Base-by-base conservation (phyloP, 1,284 basidiomycete species). In the Termitomyces sp. region DNA sequence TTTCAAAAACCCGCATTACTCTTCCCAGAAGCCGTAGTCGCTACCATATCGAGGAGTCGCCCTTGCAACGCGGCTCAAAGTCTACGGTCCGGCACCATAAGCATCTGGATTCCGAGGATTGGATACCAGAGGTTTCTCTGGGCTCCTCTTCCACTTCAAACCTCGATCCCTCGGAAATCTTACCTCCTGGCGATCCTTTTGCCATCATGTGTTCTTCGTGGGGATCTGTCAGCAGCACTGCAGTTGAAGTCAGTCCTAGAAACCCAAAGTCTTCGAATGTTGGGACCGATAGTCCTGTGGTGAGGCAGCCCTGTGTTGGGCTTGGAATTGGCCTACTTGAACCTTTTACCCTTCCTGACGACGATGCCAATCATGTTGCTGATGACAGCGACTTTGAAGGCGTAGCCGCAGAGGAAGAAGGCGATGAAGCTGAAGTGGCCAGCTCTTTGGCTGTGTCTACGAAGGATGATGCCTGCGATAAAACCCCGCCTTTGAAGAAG, bases 211-310 rank as follows among this genome's bases (percentile, higher is more conserved):
- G 69, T 60, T 64, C 65, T n/a, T 59, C 66, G 21, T 73, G 72
- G 71, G 62, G 63, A 48, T 52, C 65, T 36, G 58, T 66, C 40
- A 58, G 53, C 42, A 62, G 57, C 36, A 54, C n/a, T 33, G 45
- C 52, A 30, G 57, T 50, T n/a, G 44, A 33, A 19, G 53, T 51
- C 13, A 62, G 64, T 31, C 66, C 64, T 39, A 64, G 61, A 46
- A 52, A 54, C 36, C 43, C 53, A 45, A 72, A 67, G 50, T 66
- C 77, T 19, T 64, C 74, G 31, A 71, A 67, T 36, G 69, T 74
- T 17, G 78, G 75, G 50, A 63, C 64, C 21, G 84, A 84, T 55
- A 85, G 83, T 55, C 84, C 84, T n/a, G 77, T 85, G 9, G 64
- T 86, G 50, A 72, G 82, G 56, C 24, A 78, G 74, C 57, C 67